Evolutionary conservation across 1,139 yeast species (phyloP), one percentile per base, ranked within the genome.

Genomic region (Candida tetrigidarum): DNA sequence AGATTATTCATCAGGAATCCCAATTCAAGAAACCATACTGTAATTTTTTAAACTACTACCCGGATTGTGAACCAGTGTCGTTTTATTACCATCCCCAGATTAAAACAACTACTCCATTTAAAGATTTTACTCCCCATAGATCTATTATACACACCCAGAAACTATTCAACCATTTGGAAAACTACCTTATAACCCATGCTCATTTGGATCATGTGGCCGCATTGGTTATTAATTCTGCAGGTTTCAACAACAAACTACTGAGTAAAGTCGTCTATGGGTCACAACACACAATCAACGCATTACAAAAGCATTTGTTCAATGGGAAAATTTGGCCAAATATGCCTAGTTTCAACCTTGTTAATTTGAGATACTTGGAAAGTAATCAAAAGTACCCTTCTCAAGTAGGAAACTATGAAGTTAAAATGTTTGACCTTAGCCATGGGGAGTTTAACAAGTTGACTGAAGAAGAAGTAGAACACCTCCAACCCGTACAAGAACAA

Each of bases 181-280:
- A 75, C 26, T 80, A 80, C 49, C 74, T 87, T 42, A 75, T 91
- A 30, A 81, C 97, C 1, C 97, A 91, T 64, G 82, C 95, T 0
- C 97, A 91, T 63, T 61, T 90, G 44, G 97, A 91, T 62, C 97
- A 91, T 60, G 74, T 89, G 15, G 64, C 78, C 4, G 89, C 86
- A 1, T 60, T 90, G 43, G 80, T 85, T 2, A 66, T 90, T 42
- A 90, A 90, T 58, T 80, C 92, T 4, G 89, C 96, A 0, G 74
- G 80, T 7, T 79, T 81, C 46, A 43, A 57, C 3, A 45, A 51
- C 15, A 36, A 30, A 8, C 50, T 5, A 39, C 52, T 28, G 38
- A 34, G 14, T 51, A 80, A 55, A 55, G 56, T 11, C 9, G 63
- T 90, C 1, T 78, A 73, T 50, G 96, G 89, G 0, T 65, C 83